These are phyloP conservation scores for Macrocystidia cucumis DNA, from an alignment of 1,284 basidiomycete genomes.

Conservation along the genomic window DNA sequence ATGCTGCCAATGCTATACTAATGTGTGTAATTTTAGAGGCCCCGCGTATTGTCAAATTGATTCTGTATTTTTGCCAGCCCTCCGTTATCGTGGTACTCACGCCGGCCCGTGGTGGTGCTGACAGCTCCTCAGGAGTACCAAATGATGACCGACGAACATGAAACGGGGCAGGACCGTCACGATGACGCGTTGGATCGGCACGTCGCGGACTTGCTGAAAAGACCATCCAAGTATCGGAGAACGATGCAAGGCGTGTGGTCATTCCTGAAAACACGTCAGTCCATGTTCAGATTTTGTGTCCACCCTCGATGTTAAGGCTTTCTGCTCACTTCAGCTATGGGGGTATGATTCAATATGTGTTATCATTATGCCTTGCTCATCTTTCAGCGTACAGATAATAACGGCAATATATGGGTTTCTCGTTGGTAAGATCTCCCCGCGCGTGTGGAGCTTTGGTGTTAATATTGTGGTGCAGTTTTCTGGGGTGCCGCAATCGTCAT, in stretches of 20 bases:
- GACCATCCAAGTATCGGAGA: constrained; percentile 54
- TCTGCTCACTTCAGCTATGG: constrained; percentile 35
- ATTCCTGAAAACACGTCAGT: constrained; percentile 76
- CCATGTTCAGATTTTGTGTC: constrained; percentile 2
- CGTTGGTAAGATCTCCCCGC: constrained; percentile 40
- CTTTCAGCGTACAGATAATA: constrained; percentile 38
- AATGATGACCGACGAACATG: constrained; percentile 20
- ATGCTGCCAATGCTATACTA: constrained; percentile 73
- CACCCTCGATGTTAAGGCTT: constrained; percentile 1
- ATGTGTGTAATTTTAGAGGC: constrained; percentile 28
- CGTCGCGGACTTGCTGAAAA: constrained; percentile 70
- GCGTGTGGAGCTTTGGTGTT: constrained; percentile 1
- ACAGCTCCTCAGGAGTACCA: constrained; percentile 20
- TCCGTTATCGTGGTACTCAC: constrained; percentile 58
- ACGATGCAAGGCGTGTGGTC: constrained; percentile 72
- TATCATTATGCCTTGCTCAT: constrained; percentile 1
- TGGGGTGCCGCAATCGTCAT: constrained; percentile 77
- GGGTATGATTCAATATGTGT: constrained; percentile 27
- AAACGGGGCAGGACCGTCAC: constrained; percentile 22
- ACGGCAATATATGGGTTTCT: constrained; percentile 77
- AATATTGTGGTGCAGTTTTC: constrained; percentile 37
- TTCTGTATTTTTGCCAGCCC: constrained; percentile 35
- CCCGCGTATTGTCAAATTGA: constrained; percentile 4
- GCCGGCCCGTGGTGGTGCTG: constrained; percentile 61
- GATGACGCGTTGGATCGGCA: constrained; percentile 70